Evolutionary conservation across 2,329 filamentous ascomycete genomes (phyloP).

Genomic region (Neopestalotiopsis sp.): DNA sequence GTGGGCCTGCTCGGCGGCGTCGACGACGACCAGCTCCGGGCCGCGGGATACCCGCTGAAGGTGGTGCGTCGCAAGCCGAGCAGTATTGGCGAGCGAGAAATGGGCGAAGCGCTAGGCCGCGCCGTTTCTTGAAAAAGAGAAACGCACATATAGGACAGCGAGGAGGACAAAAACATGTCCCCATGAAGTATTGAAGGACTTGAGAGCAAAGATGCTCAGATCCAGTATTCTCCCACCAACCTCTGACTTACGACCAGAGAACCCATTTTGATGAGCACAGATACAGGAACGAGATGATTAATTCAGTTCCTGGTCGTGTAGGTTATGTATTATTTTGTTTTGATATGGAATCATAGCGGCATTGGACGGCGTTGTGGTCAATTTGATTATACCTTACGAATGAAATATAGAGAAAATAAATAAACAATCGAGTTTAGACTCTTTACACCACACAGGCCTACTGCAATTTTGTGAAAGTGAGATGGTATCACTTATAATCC

Average conservation of each 20-base stretch:
- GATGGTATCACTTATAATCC: too few relatives aligned
- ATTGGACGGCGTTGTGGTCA: not conserved
- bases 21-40: constrained; percentile 11
- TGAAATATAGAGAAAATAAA: too few relatives aligned
- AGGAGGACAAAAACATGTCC: not conserved
- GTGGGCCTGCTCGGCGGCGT: constrained; percentile 17
- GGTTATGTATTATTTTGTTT: not conserved
- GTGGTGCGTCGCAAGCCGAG: constrained; percentile 7
- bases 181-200: too few relatives aligned
- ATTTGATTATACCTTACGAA: too few relatives aligned
- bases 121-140: not conserved
- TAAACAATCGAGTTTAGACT: too few relatives aligned
- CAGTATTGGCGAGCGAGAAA: constrained; percentile 10
- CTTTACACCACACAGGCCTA: too few relatives aligned
- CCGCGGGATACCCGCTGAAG: constrained; percentile 14
- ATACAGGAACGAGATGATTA: not conserved
- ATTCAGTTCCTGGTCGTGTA: not conserved
- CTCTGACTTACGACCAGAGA: not conserved
- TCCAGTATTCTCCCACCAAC: too few relatives aligned
- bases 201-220: too few relatives aligned
- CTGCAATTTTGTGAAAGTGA: too few relatives aligned
- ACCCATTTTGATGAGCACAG: not conserved
- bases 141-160: not conserved
- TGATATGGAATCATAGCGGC: not conserved
- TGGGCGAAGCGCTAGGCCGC: constrained; percentile 8